These are phyloP conservation scores for Cryptosporidium viatorum DNA, from an alignment of 169 alveolate genomes.

Conservation along the genomic window DNA sequence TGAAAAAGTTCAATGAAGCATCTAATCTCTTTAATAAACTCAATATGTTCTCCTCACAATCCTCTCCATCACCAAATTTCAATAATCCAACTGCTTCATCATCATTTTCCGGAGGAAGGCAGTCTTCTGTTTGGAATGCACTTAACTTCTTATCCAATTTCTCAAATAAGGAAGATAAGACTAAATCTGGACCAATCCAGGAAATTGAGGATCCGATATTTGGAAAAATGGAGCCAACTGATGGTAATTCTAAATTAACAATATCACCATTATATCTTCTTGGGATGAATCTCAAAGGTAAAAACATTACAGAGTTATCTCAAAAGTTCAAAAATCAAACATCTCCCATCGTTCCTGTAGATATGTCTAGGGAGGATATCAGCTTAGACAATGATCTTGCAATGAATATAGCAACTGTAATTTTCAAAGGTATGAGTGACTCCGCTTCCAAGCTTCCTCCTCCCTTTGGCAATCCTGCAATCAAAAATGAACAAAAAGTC, in stretches of 20 bases:
- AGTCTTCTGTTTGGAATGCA: constrained; percentile 47
- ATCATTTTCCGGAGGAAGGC: neutral
- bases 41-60: neutral
- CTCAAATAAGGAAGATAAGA: constrained; percentile 1
- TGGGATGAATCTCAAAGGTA: constrained; percentile 11
- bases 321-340: constrained; percentile 43
- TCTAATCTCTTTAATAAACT: constrained; percentile 13
- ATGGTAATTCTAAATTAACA: constrained; percentile 1
- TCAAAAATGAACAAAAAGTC: neutral
- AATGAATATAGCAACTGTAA: constrained; percentile 51
- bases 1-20: constrained; percentile 52
- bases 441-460: constrained; percentile 53
- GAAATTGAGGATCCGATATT: constrained; percentile 13
- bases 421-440: constrained; percentile 66
- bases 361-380: constrained; percentile 36
- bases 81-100: neutral
- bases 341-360: constrained; percentile 34
- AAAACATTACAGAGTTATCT: constrained; percentile 56
- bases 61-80: neutral
- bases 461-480: constrained; percentile 60
- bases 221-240: constrained; percentile 1
- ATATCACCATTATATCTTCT: constrained; percentile 58
- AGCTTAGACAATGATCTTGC: constrained; percentile 28
- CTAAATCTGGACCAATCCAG: neutral
- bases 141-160: constrained; percentile 23